A percentile compares a stretch with the other conserved stretches of the same genome.
Conservation (phyloP, 768 basidiomycete species). For the Pulveroboletus sp. region DNA sequence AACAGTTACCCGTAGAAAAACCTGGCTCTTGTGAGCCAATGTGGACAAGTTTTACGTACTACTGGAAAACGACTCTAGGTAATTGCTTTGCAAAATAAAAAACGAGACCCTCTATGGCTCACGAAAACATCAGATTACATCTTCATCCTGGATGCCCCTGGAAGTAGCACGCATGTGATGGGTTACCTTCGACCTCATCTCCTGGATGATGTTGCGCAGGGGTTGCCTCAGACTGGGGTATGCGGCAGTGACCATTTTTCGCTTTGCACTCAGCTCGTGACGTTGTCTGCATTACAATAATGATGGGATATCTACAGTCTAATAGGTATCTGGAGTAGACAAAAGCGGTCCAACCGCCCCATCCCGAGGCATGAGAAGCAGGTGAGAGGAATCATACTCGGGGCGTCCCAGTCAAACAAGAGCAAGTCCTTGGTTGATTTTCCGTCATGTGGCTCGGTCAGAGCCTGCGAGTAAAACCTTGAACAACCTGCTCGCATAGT, state of each 20-base stretch:
- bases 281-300: conserved; percentile 9
- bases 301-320: conserved; percentile 3
- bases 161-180: conserved; percentile 35
- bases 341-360: background rate
- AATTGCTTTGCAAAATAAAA: conserved; percentile 12
- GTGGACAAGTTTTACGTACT: conserved; percentile 87
- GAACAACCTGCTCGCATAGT: conserved; percentile 78
- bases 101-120: conserved; percentile 1
- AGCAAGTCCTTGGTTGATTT: background rate
- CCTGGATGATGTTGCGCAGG: conserved; percentile 56
- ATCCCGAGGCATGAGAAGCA: background rate
- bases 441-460: conserved; percentile 49
- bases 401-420: background rate
- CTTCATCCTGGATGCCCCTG: conserved; percentile 57
- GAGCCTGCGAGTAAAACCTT: conserved; percentile 84
- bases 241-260: conserved; percentile 88
- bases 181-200: conserved; percentile 62
- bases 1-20: conserved; percentile 35
- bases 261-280: conserved; percentile 59
- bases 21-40: conserved; percentile 69
- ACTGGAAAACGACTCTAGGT: conserved; percentile 83
- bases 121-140: conserved; percentile 71
- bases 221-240: conserved; percentile 74
- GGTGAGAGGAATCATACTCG: background rate
- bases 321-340: conserved; percentile 14